Percentiles rank a stretch among this genome's conserved stretches.
phyloP scores from a whole-genome alignment of 2,329 filamentous ascomycete species.

The Xylaria sp. region DNA sequence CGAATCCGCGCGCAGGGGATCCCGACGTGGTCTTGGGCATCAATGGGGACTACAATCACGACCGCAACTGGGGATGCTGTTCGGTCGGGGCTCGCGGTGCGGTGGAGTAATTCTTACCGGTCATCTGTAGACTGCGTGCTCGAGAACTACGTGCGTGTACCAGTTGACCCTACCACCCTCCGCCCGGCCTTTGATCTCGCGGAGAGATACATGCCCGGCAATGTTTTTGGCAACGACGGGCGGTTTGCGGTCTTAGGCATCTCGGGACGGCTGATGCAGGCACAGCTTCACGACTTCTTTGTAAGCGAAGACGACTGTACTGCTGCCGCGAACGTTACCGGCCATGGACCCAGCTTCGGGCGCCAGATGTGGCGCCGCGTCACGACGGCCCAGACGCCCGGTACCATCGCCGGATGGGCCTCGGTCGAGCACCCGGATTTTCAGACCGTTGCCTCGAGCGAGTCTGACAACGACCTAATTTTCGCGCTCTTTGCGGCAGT shows the following conservation, averaged over 20 bases:
- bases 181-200: slow-evolving; percentile 3
- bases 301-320: slow-evolving; percentile 16
- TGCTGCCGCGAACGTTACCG: slow-evolving; percentile 14
- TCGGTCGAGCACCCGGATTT: slow-evolving; percentile 19
- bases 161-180: slow-evolving; percentile 4
- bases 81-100: slow-evolving; percentile 1
- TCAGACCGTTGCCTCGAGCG: slow-evolving; percentile 19
- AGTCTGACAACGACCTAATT: background rate
- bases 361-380: slow-evolving; percentile 24
- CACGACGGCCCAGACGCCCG: slow-evolving; percentile 9
- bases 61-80: background rate
- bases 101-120: background rate
- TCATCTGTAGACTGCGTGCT: slow-evolving; percentile 9
- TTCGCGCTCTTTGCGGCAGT: slow-evolving; percentile 20
- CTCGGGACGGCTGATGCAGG: slow-evolving; percentile 7
- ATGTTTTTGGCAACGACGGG: slow-evolving; percentile 20
- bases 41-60: slow-evolving; percentile 11
- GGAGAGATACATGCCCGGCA: slow-evolving; percentile 6
- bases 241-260: slow-evolving; percentile 11
- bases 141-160: slow-evolving; percentile 11
- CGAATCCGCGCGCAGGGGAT: slow-evolving; percentile 12
- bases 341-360: slow-evolving; percentile 10
- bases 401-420: slow-evolving; percentile 26
- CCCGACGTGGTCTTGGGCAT: slow-evolving; percentile 25
- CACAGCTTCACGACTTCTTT: slow-evolving; percentile 4